phyloP scores from a whole-genome alignment of 1,284 basidiomycete genomes.

The Sutorius eximius region DNA sequence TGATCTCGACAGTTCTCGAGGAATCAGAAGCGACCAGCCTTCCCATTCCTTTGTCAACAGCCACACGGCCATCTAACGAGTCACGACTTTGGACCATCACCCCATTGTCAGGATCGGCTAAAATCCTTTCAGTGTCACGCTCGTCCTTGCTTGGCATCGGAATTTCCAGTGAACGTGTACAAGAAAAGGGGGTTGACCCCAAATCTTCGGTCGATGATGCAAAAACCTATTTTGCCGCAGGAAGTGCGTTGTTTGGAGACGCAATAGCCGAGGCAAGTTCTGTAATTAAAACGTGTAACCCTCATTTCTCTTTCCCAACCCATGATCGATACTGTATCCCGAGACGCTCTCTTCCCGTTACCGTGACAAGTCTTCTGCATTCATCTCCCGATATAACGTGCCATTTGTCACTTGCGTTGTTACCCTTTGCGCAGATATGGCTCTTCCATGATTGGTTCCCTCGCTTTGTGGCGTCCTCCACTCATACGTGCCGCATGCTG shows the following conservation, averaged over 20 bases:
- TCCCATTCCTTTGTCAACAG: not conserved
- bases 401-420: not conserved
- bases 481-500: conserved; percentile 6
- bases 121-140: conserved; percentile 7
- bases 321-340: not conserved
- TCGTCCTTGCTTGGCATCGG: conserved; percentile 22
- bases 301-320: conserved; percentile 3
- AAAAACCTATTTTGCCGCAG: conserved; percentile 1
- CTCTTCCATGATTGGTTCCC: conserved; percentile 12
- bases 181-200: not conserved
- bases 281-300: conserved; percentile 7
- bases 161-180: not conserved
- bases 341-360: not conserved
- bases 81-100: conserved; percentile 24
- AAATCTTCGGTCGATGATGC: not conserved
- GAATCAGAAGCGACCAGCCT: not conserved
- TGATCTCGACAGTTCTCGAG: not conserved
- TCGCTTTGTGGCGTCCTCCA: not conserved
- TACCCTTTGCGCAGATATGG: conserved; percentile 14
- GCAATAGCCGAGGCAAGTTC: conserved; percentile 18
- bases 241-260: conserved; percentile 21
- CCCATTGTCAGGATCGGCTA: conserved; percentile 3
- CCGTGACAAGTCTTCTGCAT: not conserved
- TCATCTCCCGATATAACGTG: not conserved
- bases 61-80: conserved; percentile 11